phyloP scores from a whole-genome alignment of 2,329 filamentous ascomycete genomes.

The Elsinoe perseae region DNA sequence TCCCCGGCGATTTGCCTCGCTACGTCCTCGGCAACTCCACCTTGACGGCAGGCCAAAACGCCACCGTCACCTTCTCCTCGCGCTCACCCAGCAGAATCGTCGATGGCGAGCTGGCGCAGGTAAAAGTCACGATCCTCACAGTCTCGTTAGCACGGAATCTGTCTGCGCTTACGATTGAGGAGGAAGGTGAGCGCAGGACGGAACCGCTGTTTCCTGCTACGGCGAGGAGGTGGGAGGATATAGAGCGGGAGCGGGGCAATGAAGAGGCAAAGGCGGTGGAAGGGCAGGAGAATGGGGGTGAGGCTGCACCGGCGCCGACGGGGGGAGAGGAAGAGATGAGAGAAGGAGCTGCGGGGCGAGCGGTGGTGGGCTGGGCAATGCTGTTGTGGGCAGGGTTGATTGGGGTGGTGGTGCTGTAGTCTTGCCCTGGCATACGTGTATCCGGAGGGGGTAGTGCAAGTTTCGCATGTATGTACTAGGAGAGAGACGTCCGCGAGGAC shows the following conservation, averaged over 20 bases:
- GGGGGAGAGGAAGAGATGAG: background rate
- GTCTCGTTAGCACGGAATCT: background rate
- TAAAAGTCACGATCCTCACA: background rate
- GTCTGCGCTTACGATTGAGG: background rate
- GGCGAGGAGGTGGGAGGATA: background rate
- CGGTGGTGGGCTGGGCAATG: background rate
- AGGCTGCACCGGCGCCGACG: background rate
- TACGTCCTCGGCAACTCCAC: conserved; percentile 36
- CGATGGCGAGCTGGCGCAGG: background rate
- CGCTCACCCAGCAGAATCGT: background rate
- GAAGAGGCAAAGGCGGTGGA: background rate
- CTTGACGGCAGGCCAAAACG: conserved; percentile 30
- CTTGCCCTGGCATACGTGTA: background rate
- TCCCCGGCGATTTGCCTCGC: conserved; percentile 25
- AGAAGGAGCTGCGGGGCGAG: background rate
- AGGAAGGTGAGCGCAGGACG: background rate
- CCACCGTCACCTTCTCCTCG: conserved; percentile 23
- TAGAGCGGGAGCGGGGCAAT: background rate
- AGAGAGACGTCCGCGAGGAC: too few relatives aligned
- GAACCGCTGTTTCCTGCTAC: conserved; percentile 1
- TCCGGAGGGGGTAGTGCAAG: background rate
- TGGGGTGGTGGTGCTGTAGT: background rate
- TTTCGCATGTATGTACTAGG: too few relatives aligned
- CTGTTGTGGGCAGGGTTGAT: background rate
- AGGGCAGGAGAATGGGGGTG: background rate